Evolutionary conservation across 768 basidiomycete species (phyloP), one percentile per base, ranked within the genome.

Genomic region (Tricholoma sp.): DNA sequence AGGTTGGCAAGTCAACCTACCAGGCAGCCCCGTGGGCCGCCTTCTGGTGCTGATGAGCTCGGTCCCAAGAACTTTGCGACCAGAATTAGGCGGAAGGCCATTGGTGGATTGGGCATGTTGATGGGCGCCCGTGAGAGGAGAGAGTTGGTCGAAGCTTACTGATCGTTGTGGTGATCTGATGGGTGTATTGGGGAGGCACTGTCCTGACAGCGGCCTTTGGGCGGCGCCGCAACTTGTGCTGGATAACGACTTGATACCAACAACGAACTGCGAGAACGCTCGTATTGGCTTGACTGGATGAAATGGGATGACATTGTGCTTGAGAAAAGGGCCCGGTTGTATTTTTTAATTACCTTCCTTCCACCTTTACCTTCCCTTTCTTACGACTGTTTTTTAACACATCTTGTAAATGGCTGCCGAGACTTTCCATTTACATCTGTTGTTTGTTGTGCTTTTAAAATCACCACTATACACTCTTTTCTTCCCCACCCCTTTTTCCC

Each of bases 1-100:
- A 82, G 84, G 77, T 66, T 86, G 72, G 76, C 76, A 59, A 88
- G 84, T 69, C 84, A 86, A 66, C 87, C 89, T 58, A 78, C 85
- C 53, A 85, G 92, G 70, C 92, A 94, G 76, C 92, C 92, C 64
- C 83, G 85, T 57, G 92, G 92, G 64, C 92, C 92, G 55, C 92
- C 92, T 44, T 88, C 88, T 20, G 87, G 88, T 66, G 84, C 84
- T 60, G 91, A 94, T 65, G 91, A 94, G 67, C 82, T 94, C 50
- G 86, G 88, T 17, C 87, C 89, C 44, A 88, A 89, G 80, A 94
- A 94, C 70, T 94, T 94, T 76, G 91, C 91, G 6, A 85, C 85
- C 36, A 83, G 91, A 63, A 88, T 90, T 72, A 81, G 91, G 71
- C 83, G 89, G 65, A 84, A 88, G 77, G 91, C 91, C 17, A 88